Conservation (phyloP, 2,329 filamentous ascomycete species). For the Penicillium sp. region DNA sequence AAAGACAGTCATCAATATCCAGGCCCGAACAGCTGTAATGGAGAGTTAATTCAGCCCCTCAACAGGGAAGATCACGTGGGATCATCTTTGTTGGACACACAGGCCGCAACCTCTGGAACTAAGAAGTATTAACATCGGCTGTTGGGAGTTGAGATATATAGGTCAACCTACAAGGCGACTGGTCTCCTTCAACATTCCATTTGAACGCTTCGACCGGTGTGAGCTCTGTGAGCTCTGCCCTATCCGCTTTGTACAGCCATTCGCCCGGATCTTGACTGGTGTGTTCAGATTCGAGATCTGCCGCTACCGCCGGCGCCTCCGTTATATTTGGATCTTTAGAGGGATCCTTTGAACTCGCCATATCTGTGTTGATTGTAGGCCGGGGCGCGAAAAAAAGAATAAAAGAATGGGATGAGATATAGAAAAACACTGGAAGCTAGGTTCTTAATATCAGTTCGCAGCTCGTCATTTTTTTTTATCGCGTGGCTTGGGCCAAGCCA, state of each 20-base stretch:
- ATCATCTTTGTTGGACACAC: slow-evolving; percentile 37
- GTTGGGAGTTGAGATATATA: not conserved
- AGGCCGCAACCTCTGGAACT: slow-evolving; percentile 41
- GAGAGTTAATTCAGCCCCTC: not conserved
- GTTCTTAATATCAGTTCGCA: not conserved
- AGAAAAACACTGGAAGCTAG: too few relatives aligned
- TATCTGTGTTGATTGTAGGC: not conserved
- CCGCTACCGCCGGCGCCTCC: not conserved
- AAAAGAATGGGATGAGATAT: not conserved
- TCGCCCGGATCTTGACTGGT: slow-evolving; percentile 1
- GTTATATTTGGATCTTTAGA: not conserved
- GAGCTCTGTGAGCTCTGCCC: slow-evolving; percentile 30
- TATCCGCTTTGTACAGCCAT: slow-evolving; percentile 7
- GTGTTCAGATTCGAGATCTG: slow-evolving; percentile 11
- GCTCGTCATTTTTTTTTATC: not conserved
- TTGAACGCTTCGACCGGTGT: slow-evolving; percentile 38
- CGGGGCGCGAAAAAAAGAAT: not conserved
- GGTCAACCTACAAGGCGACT: slow-evolving; percentile 35
- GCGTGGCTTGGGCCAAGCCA: not conserved
- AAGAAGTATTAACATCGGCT: not conserved
- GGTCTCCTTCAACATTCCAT: slow-evolving; percentile 39
- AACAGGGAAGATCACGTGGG: slow-evolving; percentile 15
- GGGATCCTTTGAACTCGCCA: not conserved
- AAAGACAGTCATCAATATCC: slow-evolving; percentile 28
- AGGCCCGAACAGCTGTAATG: slow-evolving; percentile 30